Conservation (phyloP, 495 filamentous ascomycete genomes). For the Xanthoparmelia taractica region DNA sequence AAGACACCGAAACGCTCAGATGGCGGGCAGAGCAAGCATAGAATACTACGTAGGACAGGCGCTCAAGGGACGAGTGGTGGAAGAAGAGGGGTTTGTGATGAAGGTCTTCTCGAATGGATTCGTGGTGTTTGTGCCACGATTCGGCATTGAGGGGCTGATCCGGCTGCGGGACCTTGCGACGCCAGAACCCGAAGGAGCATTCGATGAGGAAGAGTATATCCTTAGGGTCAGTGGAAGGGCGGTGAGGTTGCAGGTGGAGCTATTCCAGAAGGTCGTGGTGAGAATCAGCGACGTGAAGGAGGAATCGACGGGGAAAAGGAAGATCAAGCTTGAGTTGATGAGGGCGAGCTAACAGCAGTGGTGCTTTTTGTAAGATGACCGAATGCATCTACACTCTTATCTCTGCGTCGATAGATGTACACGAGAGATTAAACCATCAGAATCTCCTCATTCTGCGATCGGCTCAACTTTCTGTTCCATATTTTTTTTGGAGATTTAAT, state of each 20-base stretch:
- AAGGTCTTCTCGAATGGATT: slow-evolving; percentile 94
- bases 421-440: no score
- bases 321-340: slow-evolving; percentile 64
- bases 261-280: slow-evolving; percentile 86
- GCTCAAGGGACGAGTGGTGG: slow-evolving; percentile 70
- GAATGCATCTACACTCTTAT: no score
- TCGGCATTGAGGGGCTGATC: slow-evolving; percentile 90
- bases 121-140: slow-evolving; percentile 88
- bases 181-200: slow-evolving; percentile 65
- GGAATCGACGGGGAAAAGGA: slow-evolving; percentile 86
- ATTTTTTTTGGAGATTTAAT: no score
- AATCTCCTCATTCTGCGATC: no score
- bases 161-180: slow-evolving; percentile 73
- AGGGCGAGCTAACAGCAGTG: slow-evolving; percentile 17
- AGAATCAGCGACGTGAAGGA: slow-evolving; percentile 87
- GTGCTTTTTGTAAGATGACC: no score
- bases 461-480: no score
- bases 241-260: slow-evolving; percentile 53
- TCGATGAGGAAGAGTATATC: slow-evolving; percentile 76
- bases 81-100: slow-evolving; percentile 93
- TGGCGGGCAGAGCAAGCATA: slow-evolving; percentile 84
- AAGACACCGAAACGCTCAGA: slow-evolving; percentile 91
- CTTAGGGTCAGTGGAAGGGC: slow-evolving; percentile 49
- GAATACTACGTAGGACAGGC: slow-evolving; percentile 98
- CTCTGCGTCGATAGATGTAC: no score